Evolutionary conservation across 2,329 filamentous ascomycete species (phyloP).

Genomic region (Fusarium sambucinum): DNA sequence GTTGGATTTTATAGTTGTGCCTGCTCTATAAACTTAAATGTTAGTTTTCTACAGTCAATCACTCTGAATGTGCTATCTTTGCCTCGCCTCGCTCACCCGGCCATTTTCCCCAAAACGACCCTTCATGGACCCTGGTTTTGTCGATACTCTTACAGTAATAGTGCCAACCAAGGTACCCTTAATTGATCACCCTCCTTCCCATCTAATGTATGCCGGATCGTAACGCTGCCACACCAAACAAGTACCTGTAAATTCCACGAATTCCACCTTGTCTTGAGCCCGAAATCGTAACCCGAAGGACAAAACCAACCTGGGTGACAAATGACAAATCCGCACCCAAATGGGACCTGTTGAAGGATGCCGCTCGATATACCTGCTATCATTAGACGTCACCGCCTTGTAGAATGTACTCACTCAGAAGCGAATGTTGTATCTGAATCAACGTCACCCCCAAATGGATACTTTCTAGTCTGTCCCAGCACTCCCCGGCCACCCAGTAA

Average conservation of each 20-base stretch:
- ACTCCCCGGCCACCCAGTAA: conserved; percentile 34
- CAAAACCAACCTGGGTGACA: conserved; percentile 9
- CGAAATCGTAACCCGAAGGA: conserved; percentile 37
- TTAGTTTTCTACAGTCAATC: background rate
- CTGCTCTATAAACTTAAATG: background rate
- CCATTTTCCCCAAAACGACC: conserved; percentile 23
- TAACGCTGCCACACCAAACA: conserved; percentile 31
- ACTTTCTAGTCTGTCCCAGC: conserved; percentile 23
- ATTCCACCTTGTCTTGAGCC: conserved; percentile 35
- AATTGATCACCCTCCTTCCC: conserved; percentile 10
- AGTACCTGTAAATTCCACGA: conserved; percentile 22
- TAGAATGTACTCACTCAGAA: conserved; percentile 22
- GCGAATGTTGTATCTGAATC: conserved; percentile 27
- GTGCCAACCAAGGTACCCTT: background rate
- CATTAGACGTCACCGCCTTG: conserved; percentile 22
- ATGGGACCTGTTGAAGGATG: conserved; percentile 36
- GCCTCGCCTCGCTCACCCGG: conserved; percentile 30
- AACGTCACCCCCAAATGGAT: conserved; percentile 41
- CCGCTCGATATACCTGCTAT: conserved; percentile 28
- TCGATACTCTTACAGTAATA: background rate
- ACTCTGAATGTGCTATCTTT: background rate
- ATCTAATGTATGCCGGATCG: conserved; percentile 21
- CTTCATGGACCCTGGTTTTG: conserved; percentile 35
- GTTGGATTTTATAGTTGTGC: background rate
- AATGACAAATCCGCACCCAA: conserved; percentile 35